Evolutionary conservation across 139 green algal species (phyloP).

Genomic region (Choricystis sp.): DNA sequence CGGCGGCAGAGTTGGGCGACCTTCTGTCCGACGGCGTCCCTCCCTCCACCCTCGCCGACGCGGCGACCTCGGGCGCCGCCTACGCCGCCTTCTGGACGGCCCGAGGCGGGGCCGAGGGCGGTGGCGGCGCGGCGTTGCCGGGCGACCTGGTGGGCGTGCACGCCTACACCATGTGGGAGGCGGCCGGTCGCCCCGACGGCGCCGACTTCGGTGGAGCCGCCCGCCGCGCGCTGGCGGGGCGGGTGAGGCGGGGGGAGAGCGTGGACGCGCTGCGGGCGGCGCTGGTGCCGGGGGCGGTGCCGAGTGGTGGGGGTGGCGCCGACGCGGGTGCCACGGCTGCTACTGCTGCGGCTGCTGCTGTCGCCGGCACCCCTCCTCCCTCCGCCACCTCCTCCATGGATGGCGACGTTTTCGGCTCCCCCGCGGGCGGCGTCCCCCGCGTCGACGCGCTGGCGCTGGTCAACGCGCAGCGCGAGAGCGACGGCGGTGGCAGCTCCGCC

Average conservation of each 20-base stretch:
- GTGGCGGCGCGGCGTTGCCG: conserved; percentile 15
- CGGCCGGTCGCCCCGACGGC: conserved; percentile 56
- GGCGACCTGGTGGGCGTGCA: conserved; percentile 46
- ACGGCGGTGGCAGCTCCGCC: conserved; percentile 11
- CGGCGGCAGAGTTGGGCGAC: conserved; percentile 35
- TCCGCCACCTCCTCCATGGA: background rate
- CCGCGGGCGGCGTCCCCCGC: conserved; percentile 7
- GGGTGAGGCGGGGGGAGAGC: conserved; percentile 24
- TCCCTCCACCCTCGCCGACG: conserved; percentile 55
- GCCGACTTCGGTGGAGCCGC: conserved; percentile 45
- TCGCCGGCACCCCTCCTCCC: background rate
- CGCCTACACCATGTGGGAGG: conserved; percentile 75
- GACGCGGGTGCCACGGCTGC: background rate
- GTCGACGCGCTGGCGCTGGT: conserved; percentile 59
- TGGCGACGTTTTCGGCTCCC: background rate
- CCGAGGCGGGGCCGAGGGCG: background rate
- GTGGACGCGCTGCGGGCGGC: conserved; percentile 24
- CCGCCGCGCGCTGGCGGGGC: conserved; percentile 25
- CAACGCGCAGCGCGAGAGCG: no score
- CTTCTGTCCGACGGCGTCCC: conserved; percentile 25
- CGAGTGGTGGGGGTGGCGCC: background rate
- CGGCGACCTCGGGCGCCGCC: conserved; percentile 10
- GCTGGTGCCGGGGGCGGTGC: conserved; percentile 4
- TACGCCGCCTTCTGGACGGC: conserved; percentile 5
- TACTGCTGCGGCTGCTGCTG: conserved; percentile 1